phyloP scores from a whole-genome alignment of 148 eudicot species.

The Chenopodium berlandieri region DNA sequence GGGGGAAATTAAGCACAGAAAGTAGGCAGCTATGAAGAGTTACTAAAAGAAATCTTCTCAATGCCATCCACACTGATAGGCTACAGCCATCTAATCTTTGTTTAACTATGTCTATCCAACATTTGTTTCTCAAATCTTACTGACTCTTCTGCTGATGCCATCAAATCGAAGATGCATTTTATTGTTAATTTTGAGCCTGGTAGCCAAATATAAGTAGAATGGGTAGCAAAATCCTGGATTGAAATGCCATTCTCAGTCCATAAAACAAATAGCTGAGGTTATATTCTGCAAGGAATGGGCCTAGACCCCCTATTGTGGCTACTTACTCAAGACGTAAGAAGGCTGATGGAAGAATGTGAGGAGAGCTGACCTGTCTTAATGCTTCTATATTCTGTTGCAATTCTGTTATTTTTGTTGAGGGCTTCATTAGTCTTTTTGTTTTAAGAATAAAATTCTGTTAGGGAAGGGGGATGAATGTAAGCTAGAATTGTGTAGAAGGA shows the following conservation, averaged over 20 bases:
- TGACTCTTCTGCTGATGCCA: not conserved
- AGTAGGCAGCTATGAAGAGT: not conserved
- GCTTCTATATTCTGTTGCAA: too few species aligned
- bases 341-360: too few species aligned
- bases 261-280: not conserved
- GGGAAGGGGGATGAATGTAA: too few species aligned
- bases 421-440: too few species aligned
- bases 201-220: not conserved
- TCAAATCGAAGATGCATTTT: not conserved
- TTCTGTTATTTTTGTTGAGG: too few species aligned
- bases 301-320: too few species aligned
- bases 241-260: not conserved
- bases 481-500: too few species aligned
- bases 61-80: not conserved
- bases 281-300: not conserved
- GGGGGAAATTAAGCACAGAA: not conserved
- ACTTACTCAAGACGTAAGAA: too few species aligned
- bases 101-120: not conserved
- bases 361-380: too few species aligned
- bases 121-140: too few species aligned
- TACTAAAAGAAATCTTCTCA: not conserved
- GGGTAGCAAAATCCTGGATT: not conserved
- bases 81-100: not conserved
- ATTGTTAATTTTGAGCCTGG: not conserved
- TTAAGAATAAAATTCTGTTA: too few species aligned